These are phyloP conservation scores for Aspergillus ibericus DNA, from an alignment of 2,329 filamentous ascomycete species.

Conservation along the genomic window DNA sequence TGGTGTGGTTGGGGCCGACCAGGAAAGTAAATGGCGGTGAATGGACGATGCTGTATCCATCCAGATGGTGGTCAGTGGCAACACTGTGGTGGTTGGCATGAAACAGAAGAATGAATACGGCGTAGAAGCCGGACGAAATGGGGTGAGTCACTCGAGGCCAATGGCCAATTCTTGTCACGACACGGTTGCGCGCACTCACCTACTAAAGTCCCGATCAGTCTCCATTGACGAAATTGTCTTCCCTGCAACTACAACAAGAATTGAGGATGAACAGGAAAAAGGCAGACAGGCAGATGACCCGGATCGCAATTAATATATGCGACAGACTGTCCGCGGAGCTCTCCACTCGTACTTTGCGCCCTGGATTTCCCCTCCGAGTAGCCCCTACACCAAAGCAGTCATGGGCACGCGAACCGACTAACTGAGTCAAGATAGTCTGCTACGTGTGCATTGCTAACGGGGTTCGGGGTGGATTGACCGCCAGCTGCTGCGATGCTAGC, in stretches of 20 bases:
- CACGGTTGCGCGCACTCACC: slow-evolving; percentile 10
- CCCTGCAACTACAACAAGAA: not conserved
- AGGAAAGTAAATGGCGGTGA: slow-evolving; percentile 49
- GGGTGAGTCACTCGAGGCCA: not conserved
- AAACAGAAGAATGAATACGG: not conserved
- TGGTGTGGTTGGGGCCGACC: slow-evolving; percentile 47
- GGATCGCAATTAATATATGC: not conserved
- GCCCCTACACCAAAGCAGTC: slow-evolving; percentile 12
- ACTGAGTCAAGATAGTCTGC: slow-evolving; percentile 26
- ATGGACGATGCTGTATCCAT: slow-evolving; percentile 40
- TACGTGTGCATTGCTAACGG: slow-evolving; percentile 39
- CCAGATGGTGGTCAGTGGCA: slow-evolving; percentile 22
- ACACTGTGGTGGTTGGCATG: slow-evolving; percentile 16
- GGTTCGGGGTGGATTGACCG: slow-evolving; percentile 21
- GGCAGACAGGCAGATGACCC: not conserved
- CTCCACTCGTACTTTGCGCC: not conserved
- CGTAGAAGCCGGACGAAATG: not conserved
- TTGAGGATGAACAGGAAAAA: not conserved
- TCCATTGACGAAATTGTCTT: slow-evolving; percentile 13
- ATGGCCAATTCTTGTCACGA: not conserved
- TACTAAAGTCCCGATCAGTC: slow-evolving; percentile 14
- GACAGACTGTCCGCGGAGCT: not conserved
- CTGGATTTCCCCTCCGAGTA: not conserved
- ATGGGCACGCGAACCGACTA: slow-evolving; percentile 22
- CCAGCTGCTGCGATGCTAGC: slow-evolving; percentile 16